A percentile compares a stretch with the other conserved stretches of the same genome.
These are phyloP conservation scores for Sphagnurus paluster DNA, from an alignment of 1,284 basidiomycete species.

Conservation along the genomic window DNA sequence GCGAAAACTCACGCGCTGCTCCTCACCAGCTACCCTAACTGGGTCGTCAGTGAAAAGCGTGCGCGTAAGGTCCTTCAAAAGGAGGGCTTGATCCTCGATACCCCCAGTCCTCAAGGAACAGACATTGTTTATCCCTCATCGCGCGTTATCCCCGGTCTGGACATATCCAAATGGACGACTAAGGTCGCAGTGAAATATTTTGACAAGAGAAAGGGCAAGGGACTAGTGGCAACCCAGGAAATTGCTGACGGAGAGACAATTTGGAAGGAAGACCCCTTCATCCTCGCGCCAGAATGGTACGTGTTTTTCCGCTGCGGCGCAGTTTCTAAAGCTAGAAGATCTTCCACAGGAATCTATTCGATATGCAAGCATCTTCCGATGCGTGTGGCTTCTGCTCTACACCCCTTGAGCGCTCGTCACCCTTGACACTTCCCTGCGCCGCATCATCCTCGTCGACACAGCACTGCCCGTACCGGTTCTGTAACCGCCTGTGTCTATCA, in stretches of 20 bases:
- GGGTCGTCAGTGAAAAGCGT: conserved; percentile 82
- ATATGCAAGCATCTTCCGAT: conserved; percentile 53
- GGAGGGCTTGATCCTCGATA: conserved; percentile 48
- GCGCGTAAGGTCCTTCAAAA: conserved; percentile 67
- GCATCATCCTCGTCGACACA: conserved; percentile 36
- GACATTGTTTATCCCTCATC: conserved; percentile 55
- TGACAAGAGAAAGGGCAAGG: conserved; percentile 76
- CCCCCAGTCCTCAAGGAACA: conserved; percentile 20
- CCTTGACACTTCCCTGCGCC: conserved; percentile 51
- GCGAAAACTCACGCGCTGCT: conserved; percentile 69
- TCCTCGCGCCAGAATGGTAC: conserved; percentile 72
- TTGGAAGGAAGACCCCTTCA: conserved; percentile 82
- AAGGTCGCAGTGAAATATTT: conserved; percentile 75
- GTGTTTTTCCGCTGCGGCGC: conserved; percentile 19
- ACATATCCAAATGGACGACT: conserved; percentile 58
- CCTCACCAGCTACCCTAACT: conserved; percentile 57
- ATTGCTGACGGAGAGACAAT: conserved; percentile 73
- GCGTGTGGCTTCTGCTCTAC: conserved; percentile 73
- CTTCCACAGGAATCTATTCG: conserved; percentile 63
- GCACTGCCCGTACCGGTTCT: conserved; percentile 69
- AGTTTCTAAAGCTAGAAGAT: neutral
- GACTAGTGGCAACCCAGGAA: conserved; percentile 69
- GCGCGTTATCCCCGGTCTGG: conserved; percentile 63
- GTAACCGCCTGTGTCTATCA: conserved; percentile 72
- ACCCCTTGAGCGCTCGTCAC: conserved; percentile 47